Evolutionary conservation across 306 rosid species (phyloP).

Genomic region (Castanea sativa): DNA sequence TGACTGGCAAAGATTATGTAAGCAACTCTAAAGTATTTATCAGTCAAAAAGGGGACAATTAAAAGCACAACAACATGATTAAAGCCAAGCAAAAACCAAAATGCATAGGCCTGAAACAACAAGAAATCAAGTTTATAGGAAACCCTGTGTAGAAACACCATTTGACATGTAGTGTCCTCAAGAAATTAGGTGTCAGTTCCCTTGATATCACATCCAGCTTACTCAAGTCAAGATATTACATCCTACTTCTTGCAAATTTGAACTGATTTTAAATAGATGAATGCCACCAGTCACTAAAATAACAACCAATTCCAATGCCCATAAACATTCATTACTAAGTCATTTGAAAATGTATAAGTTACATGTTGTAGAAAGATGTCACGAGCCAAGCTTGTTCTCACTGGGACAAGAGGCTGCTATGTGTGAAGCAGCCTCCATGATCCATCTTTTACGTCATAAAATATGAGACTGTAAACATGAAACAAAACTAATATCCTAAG

Average conservation of each 20-base stretch:
- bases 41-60: not conserved
- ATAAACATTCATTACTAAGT: too few relatives aligned
- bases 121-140: not conserved
- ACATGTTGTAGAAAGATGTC: not conserved
- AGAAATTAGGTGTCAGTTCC: not conserved
- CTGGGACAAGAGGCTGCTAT: not conserved
- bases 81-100: not conserved
- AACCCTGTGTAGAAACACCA: not conserved
- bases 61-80: not conserved
- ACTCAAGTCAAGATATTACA: not conserved
- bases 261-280: not conserved
- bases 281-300: not conserved
- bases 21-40: not conserved
- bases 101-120: not conserved
- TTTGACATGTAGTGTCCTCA: not conserved
- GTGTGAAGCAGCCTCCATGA: not conserved
- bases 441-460: not conserved
- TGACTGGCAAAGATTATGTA: not conserved
- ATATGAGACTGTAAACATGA: not conserved
- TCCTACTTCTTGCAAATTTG: not conserved
- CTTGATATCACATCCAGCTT: not conserved
- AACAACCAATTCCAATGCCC: not conserved
- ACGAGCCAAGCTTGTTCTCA: not conserved
- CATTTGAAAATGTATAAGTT: too few relatives aligned
- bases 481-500: not conserved